A percentile compares a stretch with the other conserved stretches of the same genome.
These are phyloP conservation scores for Penicillium coffeae DNA, from an alignment of 495 filamentous ascomycete genomes.

Conservation along the genomic window DNA sequence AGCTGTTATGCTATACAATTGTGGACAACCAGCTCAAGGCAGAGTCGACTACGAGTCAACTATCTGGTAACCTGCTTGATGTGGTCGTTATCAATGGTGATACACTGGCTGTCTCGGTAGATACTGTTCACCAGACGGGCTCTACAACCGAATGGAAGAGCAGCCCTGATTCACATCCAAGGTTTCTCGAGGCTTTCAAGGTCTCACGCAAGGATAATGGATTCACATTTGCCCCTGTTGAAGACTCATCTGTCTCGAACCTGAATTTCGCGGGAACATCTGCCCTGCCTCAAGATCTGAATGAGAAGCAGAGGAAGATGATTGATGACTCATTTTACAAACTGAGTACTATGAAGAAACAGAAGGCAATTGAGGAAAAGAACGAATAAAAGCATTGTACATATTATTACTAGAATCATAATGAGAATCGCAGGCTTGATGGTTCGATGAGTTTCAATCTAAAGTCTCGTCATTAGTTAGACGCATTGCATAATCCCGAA, in stretches of 20 bases:
- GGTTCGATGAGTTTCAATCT: too few relatives aligned
- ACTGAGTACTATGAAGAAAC: slow-evolving; percentile 71
- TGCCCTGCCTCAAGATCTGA: slow-evolving; percentile 25
- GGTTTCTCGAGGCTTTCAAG: slow-evolving; percentile 28
- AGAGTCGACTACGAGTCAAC: slow-evolving; percentile 35
- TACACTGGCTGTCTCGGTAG: slow-evolving; percentile 51
- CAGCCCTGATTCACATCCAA: slow-evolving; percentile 11
- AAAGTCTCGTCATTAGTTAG: too few relatives aligned
- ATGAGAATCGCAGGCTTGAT: too few relatives aligned
- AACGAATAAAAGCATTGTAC: background rate
- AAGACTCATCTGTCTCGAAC: slow-evolving; percentile 16
- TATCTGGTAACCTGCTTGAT: slow-evolving; percentile 61
- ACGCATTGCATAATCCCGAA: too few relatives aligned
- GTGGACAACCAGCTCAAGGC: slow-evolving; percentile 41
- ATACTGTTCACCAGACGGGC: slow-evolving; percentile 42
- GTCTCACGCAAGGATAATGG: slow-evolving; percentile 10
- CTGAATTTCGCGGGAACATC: slow-evolving; percentile 37
- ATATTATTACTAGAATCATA: background rate
- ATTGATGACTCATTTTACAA: slow-evolving; percentile 60
- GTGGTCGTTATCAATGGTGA: slow-evolving; percentile 35
- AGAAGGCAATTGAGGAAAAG: slow-evolving; percentile 19
- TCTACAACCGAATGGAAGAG: slow-evolving; percentile 37
- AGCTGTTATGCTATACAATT: slow-evolving; percentile 56
- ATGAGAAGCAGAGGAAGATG: slow-evolving; percentile 28
- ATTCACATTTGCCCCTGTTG: slow-evolving; percentile 21